Base-by-base conservation (phyloP, 192 early-diverging fungal species). In the Coemansia sp. region DNA sequence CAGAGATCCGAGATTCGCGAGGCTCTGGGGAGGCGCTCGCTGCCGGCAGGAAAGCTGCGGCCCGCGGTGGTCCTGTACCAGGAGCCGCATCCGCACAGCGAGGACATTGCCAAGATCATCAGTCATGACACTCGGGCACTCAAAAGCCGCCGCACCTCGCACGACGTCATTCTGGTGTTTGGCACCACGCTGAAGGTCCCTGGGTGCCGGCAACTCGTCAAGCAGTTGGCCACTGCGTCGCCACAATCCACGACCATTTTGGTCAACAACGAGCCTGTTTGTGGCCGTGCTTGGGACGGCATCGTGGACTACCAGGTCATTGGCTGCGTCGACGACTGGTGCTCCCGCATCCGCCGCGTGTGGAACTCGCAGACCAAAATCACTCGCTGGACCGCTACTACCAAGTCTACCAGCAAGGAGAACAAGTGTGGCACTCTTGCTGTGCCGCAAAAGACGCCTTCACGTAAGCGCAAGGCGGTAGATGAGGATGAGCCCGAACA, bases 1-100 rank as follows among this genome's bases (percentile, higher is more conserved):
- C 11, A 54, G 26, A 54, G 63, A 40, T 62, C 64, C 51, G 37
- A 63, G 21, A 54, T 28, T 1, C 60, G 81, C 32, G 56, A 52
- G 18, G 70, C 64, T 0, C 32, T 40, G 28, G 94, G 93, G 3
- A 93, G 93, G 58, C 81, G 96, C 30, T 64, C 79, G 23, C 59
- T 90, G 5, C 69, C 86, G 1, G 68, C 85, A 8, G 96, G 96
- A 11, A 86, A 82, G 14, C 66, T 98, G 34, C 80, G 94, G 40
- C 96, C 96, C 14, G 87, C 89, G 42, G 89, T 98, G 57, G 90
- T 98, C 2, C 78, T 98, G 3, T 98, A 98, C 81, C 93, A 95
- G 58, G 96, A 98, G 55, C 70, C 64, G 39, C 76, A 79, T 32
- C 76, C 76, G 32, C 64, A 69, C 38, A 57, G 71, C 55, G 72